Conservation (phyloP, 31 red algal genomes). For the Porphyra umbilicalis region DNA sequence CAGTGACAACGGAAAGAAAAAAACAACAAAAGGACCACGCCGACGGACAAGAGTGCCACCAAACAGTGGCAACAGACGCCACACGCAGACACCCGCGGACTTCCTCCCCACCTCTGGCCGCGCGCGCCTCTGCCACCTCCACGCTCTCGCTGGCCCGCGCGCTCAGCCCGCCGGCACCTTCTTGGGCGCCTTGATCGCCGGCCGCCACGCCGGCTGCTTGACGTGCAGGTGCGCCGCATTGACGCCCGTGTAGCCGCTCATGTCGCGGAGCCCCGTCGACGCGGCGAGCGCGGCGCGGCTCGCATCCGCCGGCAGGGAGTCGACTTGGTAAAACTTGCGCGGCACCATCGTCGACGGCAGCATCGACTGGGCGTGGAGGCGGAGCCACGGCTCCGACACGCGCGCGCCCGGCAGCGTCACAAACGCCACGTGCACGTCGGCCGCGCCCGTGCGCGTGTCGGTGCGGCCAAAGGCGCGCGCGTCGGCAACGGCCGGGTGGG, state of each 20-base stretch:
- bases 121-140: neutral
- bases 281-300: conserved; percentile 23
- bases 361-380: conserved; percentile 58
- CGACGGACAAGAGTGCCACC: no score
- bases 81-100: neutral
- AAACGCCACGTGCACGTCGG: conserved; percentile 49
- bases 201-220: neutral
- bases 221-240: neutral
- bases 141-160: neutral
- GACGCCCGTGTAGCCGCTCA: neutral
- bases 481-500: conserved; percentile 36
- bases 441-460: conserved; percentile 25
- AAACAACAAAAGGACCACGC: neutral
- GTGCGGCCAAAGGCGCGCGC: conserved; percentile 54
- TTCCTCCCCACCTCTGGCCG: neutral
- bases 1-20: neutral
- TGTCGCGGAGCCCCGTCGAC: neutral
- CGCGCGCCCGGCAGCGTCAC: conserved; percentile 45
- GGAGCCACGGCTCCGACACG: conserved; percentile 65
- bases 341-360: conserved; percentile 59
- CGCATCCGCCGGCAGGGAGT: conserved; percentile 18
- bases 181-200: neutral
- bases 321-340: conserved; percentile 60
- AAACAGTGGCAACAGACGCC: neutral
- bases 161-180: neutral